These are phyloP conservation scores for Russula vinacea DNA, from an alignment of 768 basidiomycete genomes.

Conservation along the genomic window DNA sequence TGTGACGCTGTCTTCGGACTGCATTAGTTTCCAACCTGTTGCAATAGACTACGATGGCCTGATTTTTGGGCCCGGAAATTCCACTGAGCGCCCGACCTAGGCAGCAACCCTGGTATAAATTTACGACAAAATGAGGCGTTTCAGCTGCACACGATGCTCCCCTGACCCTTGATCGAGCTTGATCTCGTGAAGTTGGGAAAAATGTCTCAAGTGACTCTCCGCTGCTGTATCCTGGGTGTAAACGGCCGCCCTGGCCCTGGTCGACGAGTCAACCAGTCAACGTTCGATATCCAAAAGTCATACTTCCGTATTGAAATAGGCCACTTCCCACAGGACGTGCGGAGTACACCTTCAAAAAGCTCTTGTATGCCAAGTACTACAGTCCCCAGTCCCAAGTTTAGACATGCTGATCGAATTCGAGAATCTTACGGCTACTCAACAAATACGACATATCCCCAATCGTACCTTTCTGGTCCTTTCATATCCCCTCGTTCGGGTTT, in stretches of 20 bases:
- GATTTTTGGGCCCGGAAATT: not conserved
- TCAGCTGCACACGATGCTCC: not conserved
- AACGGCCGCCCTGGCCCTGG: not conserved
- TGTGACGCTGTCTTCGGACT: too few species aligned
- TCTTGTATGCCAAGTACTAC: not conserved
- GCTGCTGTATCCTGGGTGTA: not conserved
- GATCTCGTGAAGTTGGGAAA: not conserved
- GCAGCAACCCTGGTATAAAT: too few species aligned
- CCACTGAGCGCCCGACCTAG: too few species aligned
- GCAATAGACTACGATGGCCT: not conserved
- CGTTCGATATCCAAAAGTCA: too few species aligned
- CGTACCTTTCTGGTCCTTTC: slow-evolving; percentile 3
- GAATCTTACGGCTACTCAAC: not conserved
- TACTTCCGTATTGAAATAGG: not conserved
- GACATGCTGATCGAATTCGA: not conserved
- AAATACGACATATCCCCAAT: not conserved
- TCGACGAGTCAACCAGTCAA: not conserved
- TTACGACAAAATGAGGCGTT: not conserved
- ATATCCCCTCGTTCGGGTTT: slow-evolving; percentile 1
- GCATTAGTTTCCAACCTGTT: not conserved
- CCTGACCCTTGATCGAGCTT: not conserved
- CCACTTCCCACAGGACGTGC: not conserved
- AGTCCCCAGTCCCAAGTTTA: not conserved
- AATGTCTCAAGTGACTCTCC: not conserved
- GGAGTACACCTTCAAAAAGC: not conserved